phyloP scores from a whole-genome alignment of 2,329 filamentous ascomycete genomes.

The Pseudogymnoascus sp. region DNA sequence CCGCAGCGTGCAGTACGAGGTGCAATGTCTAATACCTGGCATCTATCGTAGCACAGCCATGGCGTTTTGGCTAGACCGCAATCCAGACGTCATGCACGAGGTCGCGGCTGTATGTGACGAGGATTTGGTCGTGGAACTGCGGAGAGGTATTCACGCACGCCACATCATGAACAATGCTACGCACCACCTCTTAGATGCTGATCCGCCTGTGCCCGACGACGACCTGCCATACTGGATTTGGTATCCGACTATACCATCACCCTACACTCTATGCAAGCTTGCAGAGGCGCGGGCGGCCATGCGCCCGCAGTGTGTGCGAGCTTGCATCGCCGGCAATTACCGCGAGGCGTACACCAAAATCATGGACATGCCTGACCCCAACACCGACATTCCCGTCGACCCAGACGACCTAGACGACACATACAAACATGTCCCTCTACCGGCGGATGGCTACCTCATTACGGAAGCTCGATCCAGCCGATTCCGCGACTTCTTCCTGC shows the following conservation, averaged over 20 bases:
- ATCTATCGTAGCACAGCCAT: constrained; percentile 31
- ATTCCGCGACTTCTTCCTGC: not conserved
- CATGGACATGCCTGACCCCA: not conserved
- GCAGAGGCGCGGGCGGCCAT: not conserved
- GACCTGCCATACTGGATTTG: constrained; percentile 8
- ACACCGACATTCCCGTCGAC: not conserved
- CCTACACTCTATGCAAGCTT: not conserved
- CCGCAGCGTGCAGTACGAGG: constrained; percentile 21
- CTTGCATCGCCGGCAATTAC: not conserved
- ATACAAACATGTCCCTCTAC: not conserved
- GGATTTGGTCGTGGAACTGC: constrained; percentile 11
- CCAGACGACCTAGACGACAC: not conserved
- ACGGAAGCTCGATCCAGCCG: not conserved
- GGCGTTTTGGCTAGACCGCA: constrained; percentile 21
- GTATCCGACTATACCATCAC: not conserved
- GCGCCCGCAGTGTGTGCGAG: not conserved
- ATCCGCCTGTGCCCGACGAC: constrained; percentile 24
- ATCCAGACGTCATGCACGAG: constrained; percentile 4
- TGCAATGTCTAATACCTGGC: constrained; percentile 26
- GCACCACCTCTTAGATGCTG: constrained; percentile 31
- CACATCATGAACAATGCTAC: constrained; percentile 28
- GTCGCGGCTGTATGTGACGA: constrained; percentile 1
- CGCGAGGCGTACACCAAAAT: not conserved
- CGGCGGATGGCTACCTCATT: not conserved
- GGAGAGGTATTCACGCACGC: constrained; percentile 22